Evolutionary conservation across 2,329 filamentous ascomycete genomes (phyloP), one percentile per base, ranked within the genome.

Genomic region (Boeremia exigua): DNA sequence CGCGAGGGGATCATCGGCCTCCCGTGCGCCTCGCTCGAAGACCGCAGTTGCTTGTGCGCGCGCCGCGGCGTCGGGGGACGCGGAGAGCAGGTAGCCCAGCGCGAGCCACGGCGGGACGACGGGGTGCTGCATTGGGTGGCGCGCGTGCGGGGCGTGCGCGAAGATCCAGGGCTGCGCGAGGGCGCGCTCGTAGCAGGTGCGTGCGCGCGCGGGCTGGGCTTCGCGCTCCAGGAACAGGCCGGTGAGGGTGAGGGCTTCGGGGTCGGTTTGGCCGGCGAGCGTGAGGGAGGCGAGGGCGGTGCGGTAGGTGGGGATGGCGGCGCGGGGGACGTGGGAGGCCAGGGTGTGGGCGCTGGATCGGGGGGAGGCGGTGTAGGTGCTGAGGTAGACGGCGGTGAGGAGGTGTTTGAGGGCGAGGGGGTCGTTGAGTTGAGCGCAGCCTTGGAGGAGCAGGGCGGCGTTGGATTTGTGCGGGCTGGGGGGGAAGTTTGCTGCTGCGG

Each of bases 1-100:
- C 1, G 77, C 73, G n/a, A 73, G 63, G 0, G 79, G 79, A 48
- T 81, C 79, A 39, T 80, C 78, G 42, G 68, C 70, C 54, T 75
- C 58, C 15, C 71, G 63, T 6, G 73, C 72, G 14, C 78, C 79
- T 25, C 66, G 69, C 15, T 70, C 55, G 25, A 77, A 74, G 5
- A 69, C 74, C 15, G 58, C 57, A 37, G 67, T 66, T 3, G 74
- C 73, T 46, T 62, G 54, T 8, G 56, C 61, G 14, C 49, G 61
- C 3, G 51, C 30, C 5, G 60, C 44, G 0, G 62, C 54, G 29
- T 67, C 59, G 14, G 58, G 48, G n/a, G 30, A 15, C 12, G 60
- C 43, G 10, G 67, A 60, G 6, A 71, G 46, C 0, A 72, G 49
- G n/a, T 57, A 62, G 3, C 67, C 71, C 6, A 75, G 63, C 5